Conservation (phyloP, 2,329 filamentous ascomycete species). For the Claviceps citrina region DNA sequence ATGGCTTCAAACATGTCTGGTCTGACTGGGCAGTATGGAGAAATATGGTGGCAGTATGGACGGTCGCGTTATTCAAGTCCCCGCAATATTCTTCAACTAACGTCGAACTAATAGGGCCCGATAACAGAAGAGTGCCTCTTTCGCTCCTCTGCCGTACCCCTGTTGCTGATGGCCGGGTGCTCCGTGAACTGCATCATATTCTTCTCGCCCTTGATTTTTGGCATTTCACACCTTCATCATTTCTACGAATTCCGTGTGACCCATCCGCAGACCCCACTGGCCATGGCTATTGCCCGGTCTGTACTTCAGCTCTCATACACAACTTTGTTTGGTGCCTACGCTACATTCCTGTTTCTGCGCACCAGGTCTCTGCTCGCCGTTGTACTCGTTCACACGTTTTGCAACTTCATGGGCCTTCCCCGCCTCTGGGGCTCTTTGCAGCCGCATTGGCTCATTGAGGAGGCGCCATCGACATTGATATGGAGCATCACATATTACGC, state of each 20-base stretch:
- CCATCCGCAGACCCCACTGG: constrained; percentile 51
- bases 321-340: constrained; percentile 84
- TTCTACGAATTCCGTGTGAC: constrained; percentile 86
- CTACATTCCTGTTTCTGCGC: constrained; percentile 73
- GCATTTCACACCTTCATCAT: constrained; percentile 85
- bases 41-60: constrained; percentile 69
- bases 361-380: constrained; percentile 68
- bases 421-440: constrained; percentile 68
- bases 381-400: constrained; percentile 69
- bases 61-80: not conserved
- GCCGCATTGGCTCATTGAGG: constrained; percentile 25
- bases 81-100: not conserved
- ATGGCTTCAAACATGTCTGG: constrained; percentile 43
- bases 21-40: constrained; percentile 69
- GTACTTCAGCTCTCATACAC: constrained; percentile 81
- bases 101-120: constrained; percentile 47
- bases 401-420: constrained; percentile 83
- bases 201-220: constrained; percentile 75
- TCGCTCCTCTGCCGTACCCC: constrained; percentile 68
- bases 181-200: constrained; percentile 51
- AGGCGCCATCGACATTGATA: constrained; percentile 11
- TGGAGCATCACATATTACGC: constrained; percentile 74
- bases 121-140: constrained; percentile 90
- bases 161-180: constrained; percentile 58
- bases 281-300: constrained; percentile 52